Evolutionary conservation across 805 yeast species (phyloP).

Genomic region (Sungouiella blattae): DNA sequence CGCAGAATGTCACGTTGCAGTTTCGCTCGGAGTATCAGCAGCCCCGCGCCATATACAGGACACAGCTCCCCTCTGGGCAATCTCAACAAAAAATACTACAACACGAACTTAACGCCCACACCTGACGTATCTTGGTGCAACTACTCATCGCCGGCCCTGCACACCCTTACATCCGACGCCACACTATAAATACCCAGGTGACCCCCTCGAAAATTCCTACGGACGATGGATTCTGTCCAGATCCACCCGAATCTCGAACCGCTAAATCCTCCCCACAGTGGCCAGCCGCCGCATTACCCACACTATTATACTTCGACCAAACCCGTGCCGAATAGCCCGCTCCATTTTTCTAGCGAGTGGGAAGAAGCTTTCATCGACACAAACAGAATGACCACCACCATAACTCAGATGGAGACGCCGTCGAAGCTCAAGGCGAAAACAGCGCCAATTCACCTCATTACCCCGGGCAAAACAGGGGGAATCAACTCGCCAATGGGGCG

Average conservation of each 20-base stretch:
- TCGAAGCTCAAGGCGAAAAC: not conserved
- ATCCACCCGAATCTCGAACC: not conserved
- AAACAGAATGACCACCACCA: not conserved
- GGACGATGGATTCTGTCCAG: slow-evolving; percentile 5
- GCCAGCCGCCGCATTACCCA: not conserved
- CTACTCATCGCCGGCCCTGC: not conserved
- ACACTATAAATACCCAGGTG: not conserved
- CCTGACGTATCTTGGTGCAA: too few species aligned
- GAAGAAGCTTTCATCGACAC: slow-evolving; percentile 3
- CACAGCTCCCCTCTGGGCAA: too few species aligned
- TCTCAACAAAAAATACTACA: too few species aligned
- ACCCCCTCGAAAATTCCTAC: not conserved
- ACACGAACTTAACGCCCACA: too few species aligned
- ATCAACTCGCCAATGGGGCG: not conserved
- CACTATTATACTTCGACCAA: slow-evolving; percentile 7
- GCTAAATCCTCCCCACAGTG: not conserved
- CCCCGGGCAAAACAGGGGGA: not conserved
- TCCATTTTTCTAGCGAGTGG: slow-evolving; percentile 13
- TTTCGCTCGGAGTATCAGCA: too few species aligned
- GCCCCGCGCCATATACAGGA: too few species aligned
- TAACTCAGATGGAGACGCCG: slow-evolving; percentile 2
- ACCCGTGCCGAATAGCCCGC: slow-evolving; percentile 5
- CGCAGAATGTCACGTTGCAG: too few species aligned
- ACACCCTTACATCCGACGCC: not conserved
- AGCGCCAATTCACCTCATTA: slow-evolving; percentile 1